These are phyloP conservation scores for Anthoceros angustus DNA, from an alignment of 225 moss, liverwort and hornwort genomes.

Conservation along the genomic window DNA sequence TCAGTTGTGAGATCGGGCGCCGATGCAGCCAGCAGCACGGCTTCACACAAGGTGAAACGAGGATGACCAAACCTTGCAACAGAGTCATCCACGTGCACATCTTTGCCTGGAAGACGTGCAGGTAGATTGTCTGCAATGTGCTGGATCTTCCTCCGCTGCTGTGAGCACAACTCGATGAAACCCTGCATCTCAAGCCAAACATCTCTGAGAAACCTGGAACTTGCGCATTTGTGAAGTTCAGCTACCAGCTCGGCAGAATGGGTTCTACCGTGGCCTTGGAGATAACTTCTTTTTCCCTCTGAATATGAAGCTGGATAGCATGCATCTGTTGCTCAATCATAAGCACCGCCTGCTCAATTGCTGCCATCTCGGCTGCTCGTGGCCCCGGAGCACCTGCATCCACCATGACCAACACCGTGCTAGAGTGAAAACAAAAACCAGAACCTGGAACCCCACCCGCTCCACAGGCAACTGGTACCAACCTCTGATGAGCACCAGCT, in stretches of 20 bases:
- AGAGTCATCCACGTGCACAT: slow-evolving; percentile 25
- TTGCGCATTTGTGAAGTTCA: neutral
- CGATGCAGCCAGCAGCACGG: no score
- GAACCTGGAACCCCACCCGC: neutral
- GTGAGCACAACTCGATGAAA: slow-evolving; percentile 41
- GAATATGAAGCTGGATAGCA: slow-evolving; percentile 45
- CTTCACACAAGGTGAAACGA: no score
- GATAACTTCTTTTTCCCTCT: slow-evolving; percentile 47
- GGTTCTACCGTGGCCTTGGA: slow-evolving; percentile 46
- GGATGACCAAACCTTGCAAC: no score
- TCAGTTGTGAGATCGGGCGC: no score
- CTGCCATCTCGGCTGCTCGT: slow-evolving; percentile 40
- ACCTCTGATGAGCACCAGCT: slow-evolving; percentile 30
- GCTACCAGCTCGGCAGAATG: neutral
- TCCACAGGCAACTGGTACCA: neutral
- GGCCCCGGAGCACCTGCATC: slow-evolving; percentile 19
- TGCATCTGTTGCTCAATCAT: slow-evolving; percentile 56
- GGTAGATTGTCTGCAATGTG: slow-evolving; percentile 56
- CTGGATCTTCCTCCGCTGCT: slow-evolving; percentile 53
- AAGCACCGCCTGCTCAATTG: slow-evolving; percentile 46
- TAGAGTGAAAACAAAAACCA: neutral
- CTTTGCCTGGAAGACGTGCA: slow-evolving; percentile 52
- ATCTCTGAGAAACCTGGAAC: neutral
- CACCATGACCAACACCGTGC: neutral
- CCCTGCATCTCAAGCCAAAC: slow-evolving; percentile 16